These are phyloP conservation scores for Xylaria sp. DNA, from an alignment of 2,329 filamentous ascomycete species.

Conservation along the genomic window DNA sequence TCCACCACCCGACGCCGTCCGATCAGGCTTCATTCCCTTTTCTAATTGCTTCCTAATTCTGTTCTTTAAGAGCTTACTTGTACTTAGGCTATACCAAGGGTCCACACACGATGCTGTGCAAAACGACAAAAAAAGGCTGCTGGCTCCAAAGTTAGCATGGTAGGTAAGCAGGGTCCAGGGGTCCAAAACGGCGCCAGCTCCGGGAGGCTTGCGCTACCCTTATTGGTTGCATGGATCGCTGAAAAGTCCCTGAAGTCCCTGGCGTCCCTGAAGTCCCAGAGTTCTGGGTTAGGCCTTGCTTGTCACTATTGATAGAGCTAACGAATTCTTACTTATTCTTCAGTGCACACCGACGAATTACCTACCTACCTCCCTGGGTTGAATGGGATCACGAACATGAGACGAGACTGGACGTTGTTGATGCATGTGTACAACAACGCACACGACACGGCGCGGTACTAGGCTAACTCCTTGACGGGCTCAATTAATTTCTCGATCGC, in stretches of 20 bases:
- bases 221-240: conserved; percentile 22
- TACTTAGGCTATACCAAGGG: background rate
- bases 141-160: background rate
- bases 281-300: background rate
- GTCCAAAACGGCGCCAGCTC: conserved; percentile 19
- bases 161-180: conserved; percentile 23
- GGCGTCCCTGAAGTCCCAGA: background rate
- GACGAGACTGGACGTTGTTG: no score
- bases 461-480: background rate
- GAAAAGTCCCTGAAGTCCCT: background rate
- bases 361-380: no score
- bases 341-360: no score
- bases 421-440: background rate
- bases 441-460: background rate
- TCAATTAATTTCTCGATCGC: conserved; percentile 3
- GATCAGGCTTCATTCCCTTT: background rate
- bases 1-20: background rate
- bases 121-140: background rate
- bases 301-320: background rate
- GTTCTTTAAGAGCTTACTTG: background rate
- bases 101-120: conserved; percentile 7
- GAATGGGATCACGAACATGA: no score
- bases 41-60: background rate
- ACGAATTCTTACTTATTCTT: background rate
- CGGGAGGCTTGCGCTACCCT: conserved; percentile 6